Percentiles rank a stretch among this genome's conserved stretches.
phyloP scores from a whole-genome alignment of 2,329 filamentous ascomycete genomes.

The Paecilomyces sp. region DNA sequence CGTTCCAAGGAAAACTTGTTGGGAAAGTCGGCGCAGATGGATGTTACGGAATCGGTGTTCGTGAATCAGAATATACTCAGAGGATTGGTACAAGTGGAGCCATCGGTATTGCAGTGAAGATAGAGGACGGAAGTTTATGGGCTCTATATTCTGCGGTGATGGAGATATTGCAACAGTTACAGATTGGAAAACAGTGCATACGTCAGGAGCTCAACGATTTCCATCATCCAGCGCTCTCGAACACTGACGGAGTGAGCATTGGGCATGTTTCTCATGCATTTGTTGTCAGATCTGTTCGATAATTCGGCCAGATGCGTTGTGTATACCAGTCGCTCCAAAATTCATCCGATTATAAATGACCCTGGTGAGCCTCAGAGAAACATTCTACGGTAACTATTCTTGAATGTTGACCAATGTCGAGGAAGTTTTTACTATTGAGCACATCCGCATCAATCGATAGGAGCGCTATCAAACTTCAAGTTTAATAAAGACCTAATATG shows the following conservation, averaged over 20 bases:
- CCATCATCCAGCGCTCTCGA: constrained; percentile 26
- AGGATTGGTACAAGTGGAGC: constrained; percentile 29
- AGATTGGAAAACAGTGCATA: constrained; percentile 27
- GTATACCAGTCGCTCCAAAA: too few relatives aligned
- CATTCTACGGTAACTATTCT: too few relatives aligned
- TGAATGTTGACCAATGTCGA: not conserved
- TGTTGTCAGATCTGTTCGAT: too few relatives aligned
- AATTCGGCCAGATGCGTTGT: too few relatives aligned
- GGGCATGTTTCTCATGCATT: constrained; percentile 15
- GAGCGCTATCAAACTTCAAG: not conserved
- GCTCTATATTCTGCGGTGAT: constrained; percentile 38
- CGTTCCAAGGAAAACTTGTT: constrained; percentile 31
- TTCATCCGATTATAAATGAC: too few relatives aligned
- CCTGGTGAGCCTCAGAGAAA: too few relatives aligned
- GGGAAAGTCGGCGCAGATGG: constrained; percentile 46
- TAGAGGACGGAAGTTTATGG: constrained; percentile 42
- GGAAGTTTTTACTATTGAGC: not conserved
- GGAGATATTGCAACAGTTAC: constrained; percentile 40
- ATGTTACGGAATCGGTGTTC: constrained; percentile 41
- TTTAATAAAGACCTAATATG: not conserved
- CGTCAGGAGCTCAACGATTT: constrained; percentile 24
- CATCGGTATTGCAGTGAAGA: constrained; percentile 41
- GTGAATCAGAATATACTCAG: constrained; percentile 30
- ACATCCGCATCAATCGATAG: not conserved
- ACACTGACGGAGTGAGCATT: constrained; percentile 33